A percentile compares a stretch with the other conserved stretches of the same genome.
phyloP scores from a whole-genome alignment of 2,329 filamentous ascomycete genomes.

The Colletotrichum sp. region DNA sequence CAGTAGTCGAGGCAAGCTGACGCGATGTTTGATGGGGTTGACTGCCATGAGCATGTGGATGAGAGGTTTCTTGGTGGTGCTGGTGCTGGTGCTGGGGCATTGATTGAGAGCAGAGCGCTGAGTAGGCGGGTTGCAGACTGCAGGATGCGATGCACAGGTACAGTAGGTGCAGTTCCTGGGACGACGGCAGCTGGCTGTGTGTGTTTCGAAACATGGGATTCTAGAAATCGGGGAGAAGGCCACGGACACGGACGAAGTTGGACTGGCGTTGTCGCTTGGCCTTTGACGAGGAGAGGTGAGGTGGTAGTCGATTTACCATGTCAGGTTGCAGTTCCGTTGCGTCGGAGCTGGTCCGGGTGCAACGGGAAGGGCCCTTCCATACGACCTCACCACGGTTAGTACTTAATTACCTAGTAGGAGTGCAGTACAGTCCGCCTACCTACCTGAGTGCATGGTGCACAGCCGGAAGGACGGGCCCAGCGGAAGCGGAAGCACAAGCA shows the following conservation, averaged over 20 bases:
- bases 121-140: background rate
- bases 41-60: background rate
- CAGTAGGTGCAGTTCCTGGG: constrained; percentile 15
- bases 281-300: background rate
- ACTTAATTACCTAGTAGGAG: background rate
- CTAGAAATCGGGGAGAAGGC: constrained; percentile 12
- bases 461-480: background rate
- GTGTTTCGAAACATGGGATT: constrained; percentile 19
- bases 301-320: background rate
- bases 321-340: background rate
- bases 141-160: constrained; percentile 6
- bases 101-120: background rate
- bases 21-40: background rate
- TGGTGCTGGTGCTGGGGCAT: background rate
- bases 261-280: background rate
- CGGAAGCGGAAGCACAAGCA: background rate
- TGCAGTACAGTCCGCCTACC: background rate
- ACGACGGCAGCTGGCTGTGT: constrained; percentile 11
- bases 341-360: constrained; percentile 1
- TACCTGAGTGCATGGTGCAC: background rate
- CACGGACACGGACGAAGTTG: background rate
- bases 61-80: background rate
- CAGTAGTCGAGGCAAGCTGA: background rate
- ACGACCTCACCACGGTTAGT: background rate
- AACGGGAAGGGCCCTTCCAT: background rate